Evolutionary conservation across 139 green algal species (phyloP).

Genomic region (Ostreobium quekettii): DNA sequence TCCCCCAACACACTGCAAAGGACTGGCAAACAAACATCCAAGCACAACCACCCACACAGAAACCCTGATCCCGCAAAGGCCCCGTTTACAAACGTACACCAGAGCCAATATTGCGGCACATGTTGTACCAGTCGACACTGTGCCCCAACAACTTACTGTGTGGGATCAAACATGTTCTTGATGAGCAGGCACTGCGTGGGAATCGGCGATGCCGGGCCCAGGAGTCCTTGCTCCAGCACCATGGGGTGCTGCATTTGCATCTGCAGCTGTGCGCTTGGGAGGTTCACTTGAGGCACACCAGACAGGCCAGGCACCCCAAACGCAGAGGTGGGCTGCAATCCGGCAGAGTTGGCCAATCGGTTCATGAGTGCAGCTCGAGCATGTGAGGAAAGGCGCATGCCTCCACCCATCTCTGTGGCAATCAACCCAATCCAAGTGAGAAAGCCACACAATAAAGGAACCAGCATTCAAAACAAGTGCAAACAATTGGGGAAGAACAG

Average conservation of each 20-base stretch:
- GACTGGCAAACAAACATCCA: too few species aligned
- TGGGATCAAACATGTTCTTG: conserved; percentile 91
- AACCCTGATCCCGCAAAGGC: too few species aligned
- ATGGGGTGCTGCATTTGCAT: conserved; percentile 25
- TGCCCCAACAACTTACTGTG: conserved; percentile 37
- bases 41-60: too few species aligned
- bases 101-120: too few species aligned
- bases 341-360: conserved; percentile 60
- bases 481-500: too few species aligned
- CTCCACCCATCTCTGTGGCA: conserved; percentile 32
- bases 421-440: too few species aligned
- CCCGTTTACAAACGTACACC: too few species aligned
- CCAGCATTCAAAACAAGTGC: too few species aligned
- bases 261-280: background rate
- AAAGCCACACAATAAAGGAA: too few species aligned
- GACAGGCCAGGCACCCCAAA: conserved; percentile 16
- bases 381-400: conserved; percentile 63
- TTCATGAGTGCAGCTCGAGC: conserved; percentile 73
- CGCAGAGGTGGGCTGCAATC: conserved; percentile 26
- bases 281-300: background rate
- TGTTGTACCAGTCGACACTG: too few species aligned
- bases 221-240: conserved; percentile 59
- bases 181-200: conserved; percentile 86
- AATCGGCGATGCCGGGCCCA: conserved; percentile 82
- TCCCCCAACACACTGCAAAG: too few species aligned